Base-by-base conservation (phyloP, 192 early-diverging fungal species). In the Linnemannia elongata region DNA sequence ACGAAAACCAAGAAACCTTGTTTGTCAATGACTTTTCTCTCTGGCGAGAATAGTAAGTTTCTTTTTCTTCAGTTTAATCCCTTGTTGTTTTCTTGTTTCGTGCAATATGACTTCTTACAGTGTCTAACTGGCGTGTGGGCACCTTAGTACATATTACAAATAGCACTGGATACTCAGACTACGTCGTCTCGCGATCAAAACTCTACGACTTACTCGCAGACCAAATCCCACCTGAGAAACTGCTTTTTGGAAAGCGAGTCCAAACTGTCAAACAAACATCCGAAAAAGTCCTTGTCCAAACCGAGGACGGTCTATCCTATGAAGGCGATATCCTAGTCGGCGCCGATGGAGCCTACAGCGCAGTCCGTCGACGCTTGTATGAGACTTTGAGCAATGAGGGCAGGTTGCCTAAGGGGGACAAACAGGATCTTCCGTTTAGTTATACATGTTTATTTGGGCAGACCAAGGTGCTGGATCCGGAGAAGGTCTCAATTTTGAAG, bases 251-350 rank as follows among this genome's bases (percentile, higher is more conserved):
- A 4, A 84, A 88, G 13, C 72, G 57, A 38, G 72, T 83, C 22
- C 44, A 72, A 6, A 20, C 70, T 4, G 2, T 82, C 55, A 20
- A 30, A 35, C n/a, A 69, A 69, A 12, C 60, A 24, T 63, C 83
- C 6, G 39, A 78, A 30, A 78, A 69, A 41, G 78, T 89, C n/a
- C 47, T n/a, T 36, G 72, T 82, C 52, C 38, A 2, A 4, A 80
- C 69, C 73, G 36, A 63, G 3, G 88, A 89, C 33, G 42, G 70
- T 5, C 45, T 71, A 4, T 30, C 30, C 2, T 17, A 44, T 6
- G 66, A 66, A 27, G 88, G 88, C 5, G 75, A 75, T 42, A 45
- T 87, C 22, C 54, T 89, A 8, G 84, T 89, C 0, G 88, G 84
- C 45, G 75, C 79, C 0, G 89, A 89, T 76, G 85, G 85, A 35